Evolutionary conservation across 495 filamentous ascomycete genomes (phyloP).

Genomic region (Venustampulla echinocandica): DNA sequence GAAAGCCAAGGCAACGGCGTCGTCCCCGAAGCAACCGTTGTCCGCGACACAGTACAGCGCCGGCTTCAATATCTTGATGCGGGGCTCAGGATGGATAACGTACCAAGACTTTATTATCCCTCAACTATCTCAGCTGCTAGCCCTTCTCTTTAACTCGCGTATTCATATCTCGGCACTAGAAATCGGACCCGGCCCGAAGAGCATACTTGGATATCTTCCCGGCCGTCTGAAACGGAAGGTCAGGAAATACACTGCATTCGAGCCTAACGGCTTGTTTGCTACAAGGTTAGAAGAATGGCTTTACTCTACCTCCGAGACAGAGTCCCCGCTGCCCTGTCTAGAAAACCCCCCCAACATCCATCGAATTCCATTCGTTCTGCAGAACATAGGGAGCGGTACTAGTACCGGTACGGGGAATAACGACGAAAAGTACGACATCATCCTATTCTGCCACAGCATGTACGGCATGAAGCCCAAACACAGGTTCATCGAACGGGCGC

Average conservation of each 20-base stretch:
- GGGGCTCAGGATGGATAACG: slow-evolving; percentile 33
- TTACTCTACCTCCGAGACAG: slow-evolving; percentile 26
- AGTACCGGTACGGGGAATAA: slow-evolving; percentile 21
- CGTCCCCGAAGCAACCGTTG: slow-evolving; percentile 32
- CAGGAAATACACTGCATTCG: slow-evolving; percentile 44
- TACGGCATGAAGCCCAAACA: slow-evolving; percentile 49
- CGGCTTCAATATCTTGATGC: slow-evolving; percentile 43
- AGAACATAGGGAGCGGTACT: slow-evolving; percentile 25
- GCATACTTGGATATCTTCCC: slow-evolving; percentile 45
- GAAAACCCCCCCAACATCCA: slow-evolving; percentile 35
- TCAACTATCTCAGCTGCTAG: slow-evolving; percentile 41
- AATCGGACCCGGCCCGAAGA: slow-evolving; percentile 53
- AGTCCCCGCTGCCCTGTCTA: slow-evolving; percentile 41
- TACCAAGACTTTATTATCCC: slow-evolving; percentile 53
- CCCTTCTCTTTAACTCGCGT: slow-evolving; percentile 39
- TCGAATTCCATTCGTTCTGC: slow-evolving; percentile 35
- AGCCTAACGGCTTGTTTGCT: slow-evolving; percentile 47
- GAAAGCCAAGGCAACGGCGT: slow-evolving; percentile 25
- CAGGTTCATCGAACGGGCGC: slow-evolving; percentile 38
- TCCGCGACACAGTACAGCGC: slow-evolving; percentile 45
- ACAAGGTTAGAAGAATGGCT: slow-evolving; percentile 41
- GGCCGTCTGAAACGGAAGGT: slow-evolving; percentile 36
- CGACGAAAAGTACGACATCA: slow-evolving; percentile 43
- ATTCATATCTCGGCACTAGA: slow-evolving; percentile 46
- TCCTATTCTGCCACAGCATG: slow-evolving; percentile 59